Percentiles rank a stretch among this genome's conserved stretches.
These are phyloP conservation scores for Phlebopus sp. DNA, from an alignment of 1,284 basidiomycete genomes.

Conservation along the genomic window DNA sequence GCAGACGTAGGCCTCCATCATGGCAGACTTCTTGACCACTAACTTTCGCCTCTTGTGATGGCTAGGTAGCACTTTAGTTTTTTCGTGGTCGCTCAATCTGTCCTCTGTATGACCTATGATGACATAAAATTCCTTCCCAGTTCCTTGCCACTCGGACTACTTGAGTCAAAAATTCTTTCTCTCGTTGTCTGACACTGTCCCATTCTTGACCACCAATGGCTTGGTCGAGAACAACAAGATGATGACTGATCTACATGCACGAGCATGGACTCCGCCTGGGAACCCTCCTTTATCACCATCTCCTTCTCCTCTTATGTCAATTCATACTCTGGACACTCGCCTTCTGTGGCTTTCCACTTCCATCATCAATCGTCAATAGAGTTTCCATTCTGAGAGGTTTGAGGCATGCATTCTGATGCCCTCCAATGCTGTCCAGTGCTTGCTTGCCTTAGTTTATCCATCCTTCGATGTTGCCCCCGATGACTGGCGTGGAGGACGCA, in stretches of 20 bases:
- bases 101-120: no score
- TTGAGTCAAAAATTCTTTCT: conserved; percentile 46
- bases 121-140: conserved; percentile 49
- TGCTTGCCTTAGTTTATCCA: conserved; percentile 54
- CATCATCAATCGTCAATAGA: conserved; percentile 58
- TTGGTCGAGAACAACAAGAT: conserved; percentile 36
- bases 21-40: no score
- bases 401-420: conserved; percentile 67
- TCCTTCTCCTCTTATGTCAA: conserved; percentile 49
- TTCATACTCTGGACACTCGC: conserved; percentile 43
- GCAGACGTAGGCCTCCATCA: no score
- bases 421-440: conserved; percentile 57
- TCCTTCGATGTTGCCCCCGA: conserved; percentile 54
- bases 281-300: conserved; percentile 58
- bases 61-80: no score
- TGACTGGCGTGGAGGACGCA: conserved; percentile 31
- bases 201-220: conserved; percentile 45
- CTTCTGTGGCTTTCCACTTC: conserved; percentile 38
- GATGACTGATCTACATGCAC: conserved; percentile 46
- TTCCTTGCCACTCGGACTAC: conserved; percentile 71
- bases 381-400: conserved; percentile 56
- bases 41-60: no score
- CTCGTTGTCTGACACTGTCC: conserved; percentile 46
- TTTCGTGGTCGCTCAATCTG: no score
- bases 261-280: conserved; percentile 68